Evolutionary conservation across 805 yeast genomes (phyloP), one percentile per base, ranked within the genome.

Genomic region (Millerozyma acaciae): DNA sequence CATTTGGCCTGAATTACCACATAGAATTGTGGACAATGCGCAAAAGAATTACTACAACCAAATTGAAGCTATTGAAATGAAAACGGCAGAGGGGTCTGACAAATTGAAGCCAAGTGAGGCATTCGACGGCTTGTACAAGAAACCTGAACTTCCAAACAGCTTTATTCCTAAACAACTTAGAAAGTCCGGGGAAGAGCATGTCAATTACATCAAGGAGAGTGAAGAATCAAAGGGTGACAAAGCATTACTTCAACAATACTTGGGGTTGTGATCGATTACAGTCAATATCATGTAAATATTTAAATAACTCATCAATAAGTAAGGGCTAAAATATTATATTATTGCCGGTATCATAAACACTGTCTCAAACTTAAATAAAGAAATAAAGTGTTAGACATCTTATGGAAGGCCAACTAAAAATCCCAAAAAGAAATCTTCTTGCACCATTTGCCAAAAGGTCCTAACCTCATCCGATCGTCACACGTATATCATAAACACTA

Each of bases 1-100:
- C 55, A 73, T 93, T 29, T 93, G 97, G 96, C 99, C 99, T 4
- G 81, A 74, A 23, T 45, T 63, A 33, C 57, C 64, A 2, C 73
- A 68, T 10, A 69, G 45, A 22, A 28, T 54, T 19, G 56, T 50
- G 21, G 53, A 64, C 28, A 48, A 54, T 18, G 45, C 55, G n/a
- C 48, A 49, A 25, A 60, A 69, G 29, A 66, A 67, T 43, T 60
- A 60, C 35, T 55, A 65, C 17, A 77, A 80, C 45, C 62, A 76
- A 46, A 63, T 63, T 30, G 65, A 68, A 33, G 78, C 73, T 49
- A 67, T 77, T 37, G 71, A 68, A 21, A 78, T 74, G 35, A 70
- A 66, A 47, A 56, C 60, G 29, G 65, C 66, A 12, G 52, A 60
- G 14, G 93, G 94, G 7, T 80, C 94, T 1, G 90, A 87, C 55